These are phyloP conservation scores for Fonsecaea monophora DNA, from an alignment of 2,329 filamentous ascomycete genomes.

Conservation along the genomic window DNA sequence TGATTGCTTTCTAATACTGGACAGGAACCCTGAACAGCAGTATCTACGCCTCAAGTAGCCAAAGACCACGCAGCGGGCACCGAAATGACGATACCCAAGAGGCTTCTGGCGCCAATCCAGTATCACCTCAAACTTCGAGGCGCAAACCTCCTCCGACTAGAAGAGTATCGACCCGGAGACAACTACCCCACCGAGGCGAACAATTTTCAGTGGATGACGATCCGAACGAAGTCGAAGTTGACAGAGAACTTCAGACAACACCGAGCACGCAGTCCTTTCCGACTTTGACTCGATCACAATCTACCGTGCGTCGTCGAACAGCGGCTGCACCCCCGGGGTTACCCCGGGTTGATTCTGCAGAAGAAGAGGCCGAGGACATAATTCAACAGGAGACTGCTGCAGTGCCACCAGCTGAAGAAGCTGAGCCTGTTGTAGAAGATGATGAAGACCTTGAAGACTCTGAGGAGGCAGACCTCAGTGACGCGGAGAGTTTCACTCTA, in stretches of 20 bases:
- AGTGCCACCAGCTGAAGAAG: conserved; percentile 47
- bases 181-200: conserved; percentile 78
- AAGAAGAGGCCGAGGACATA: conserved; percentile 49
- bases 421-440: conserved; percentile 56
- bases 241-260: conserved; percentile 46
- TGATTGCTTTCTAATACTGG: conserved; percentile 14
- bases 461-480: conserved; percentile 77
- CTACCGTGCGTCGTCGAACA: conserved; percentile 50
- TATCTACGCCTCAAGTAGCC: conserved; percentile 19
- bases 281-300: conserved; percentile 45
- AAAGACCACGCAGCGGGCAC: conserved; percentile 27
- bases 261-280: conserved; percentile 48
- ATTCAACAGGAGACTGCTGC: conserved; percentile 43
- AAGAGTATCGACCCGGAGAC: conserved; percentile 70
- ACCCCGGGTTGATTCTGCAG: conserved; percentile 47
- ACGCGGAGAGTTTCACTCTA: conserved; percentile 96
- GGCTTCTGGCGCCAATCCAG: conserved; percentile 53
- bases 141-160: conserved; percentile 76
- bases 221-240: conserved; percentile 76
- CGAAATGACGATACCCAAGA: conserved; percentile 30
- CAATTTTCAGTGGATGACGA: conserved; percentile 93
- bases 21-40: conserved; percentile 30
- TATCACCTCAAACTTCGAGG: conserved; percentile 48
- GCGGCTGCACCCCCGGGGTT: conserved; percentile 45
- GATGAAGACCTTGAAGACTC: conserved; percentile 66